phyloP scores from a whole-genome alignment of 2,329 filamentous ascomycete species.

The Coniochaeta sp. region DNA sequence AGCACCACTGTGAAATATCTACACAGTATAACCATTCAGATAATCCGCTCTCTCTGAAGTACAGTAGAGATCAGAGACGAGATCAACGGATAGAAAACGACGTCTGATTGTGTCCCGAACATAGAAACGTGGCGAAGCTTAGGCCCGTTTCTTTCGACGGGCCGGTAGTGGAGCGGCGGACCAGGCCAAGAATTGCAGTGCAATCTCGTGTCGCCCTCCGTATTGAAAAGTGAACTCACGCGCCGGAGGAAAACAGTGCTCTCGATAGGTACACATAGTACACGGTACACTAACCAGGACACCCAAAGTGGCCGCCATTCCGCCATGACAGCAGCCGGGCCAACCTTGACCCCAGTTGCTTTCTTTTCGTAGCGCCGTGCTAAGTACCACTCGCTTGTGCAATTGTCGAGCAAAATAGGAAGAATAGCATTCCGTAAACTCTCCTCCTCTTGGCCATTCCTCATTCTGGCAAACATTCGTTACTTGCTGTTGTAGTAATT shows the following conservation, averaged over 20 bases:
- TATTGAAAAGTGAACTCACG: slow-evolving; percentile 4
- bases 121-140: not conserved
- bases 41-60: too few relatives aligned
- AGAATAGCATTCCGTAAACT: not conserved
- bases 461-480: not conserved
- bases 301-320: too few relatives aligned
- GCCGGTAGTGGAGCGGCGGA: not conserved
- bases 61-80: too few relatives aligned
- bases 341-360: not conserved
- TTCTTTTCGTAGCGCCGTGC: not conserved
- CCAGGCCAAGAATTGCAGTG: slow-evolving; percentile 8
- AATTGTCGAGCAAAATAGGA: not conserved
- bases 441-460: not conserved
- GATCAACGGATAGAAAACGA: too few relatives aligned
- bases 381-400: not conserved
- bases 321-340: not conserved
- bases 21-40: not conserved
- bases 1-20: not conserved
- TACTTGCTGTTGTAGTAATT: not conserved
- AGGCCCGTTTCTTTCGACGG: not conserved
- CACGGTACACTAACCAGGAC: too few relatives aligned
- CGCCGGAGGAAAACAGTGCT: not conserved
- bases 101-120: too few relatives aligned
- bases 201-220: slow-evolving; percentile 10
- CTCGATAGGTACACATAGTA: not conserved